Evolutionary conservation across 2,329 filamentous ascomycete genomes (phyloP), one percentile per base, ranked within the genome.

Genomic region (Raffaelea ambrosiae): DNA sequence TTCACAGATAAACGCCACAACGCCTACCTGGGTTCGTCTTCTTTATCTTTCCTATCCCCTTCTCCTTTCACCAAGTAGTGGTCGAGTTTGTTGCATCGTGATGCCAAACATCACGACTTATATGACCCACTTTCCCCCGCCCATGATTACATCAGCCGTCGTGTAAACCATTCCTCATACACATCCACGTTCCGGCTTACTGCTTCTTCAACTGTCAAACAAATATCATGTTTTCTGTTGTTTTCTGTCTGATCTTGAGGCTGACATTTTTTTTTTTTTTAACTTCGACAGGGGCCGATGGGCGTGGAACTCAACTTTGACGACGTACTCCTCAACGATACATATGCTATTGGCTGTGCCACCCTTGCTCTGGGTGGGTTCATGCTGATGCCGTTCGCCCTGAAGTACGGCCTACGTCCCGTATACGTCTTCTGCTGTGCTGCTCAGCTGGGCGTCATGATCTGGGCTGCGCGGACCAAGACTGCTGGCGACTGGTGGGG

Each of bases 1-100:
- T 3, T 68, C 72, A 3, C 54, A 66, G 8, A 64, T 67, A 48
- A 74, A 76, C 61, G 73, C 70, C 49, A 71, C 69, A 19, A 38
- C 35, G 5, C 35, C 5, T 53, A 60, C 2, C 53, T 63, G 9
- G 35, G 7, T 29, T 29, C 13, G 13, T 29, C 26, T 7, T 29
- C 7, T 29, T 29, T 29, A 29, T 29, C 13, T 29, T 29, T 29
- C 26, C 13, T n/a, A n/a, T n/a, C n/a, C n/a, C n/a, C n/a, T n/a
- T n/a, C n/a, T n/a, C n/a, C n/a, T n/a, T n/a, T n/a, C n/a, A n/a
- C n/a, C n/a, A n/a, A n/a, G n/a, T n/a, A n/a, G n/a, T n/a, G n/a
- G n/a, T n/a, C n/a, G n/a, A n/a, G n/a, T n/a, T n/a, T n/a, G n/a
- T n/a, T n/a, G n/a, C n/a, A n/a, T n/a, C n/a, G n/a, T n/a, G n/a